Evolutionary conservation across 192 early-diverging fungal species (phyloP).

Genomic region (Backusella tuberculispora): DNA sequence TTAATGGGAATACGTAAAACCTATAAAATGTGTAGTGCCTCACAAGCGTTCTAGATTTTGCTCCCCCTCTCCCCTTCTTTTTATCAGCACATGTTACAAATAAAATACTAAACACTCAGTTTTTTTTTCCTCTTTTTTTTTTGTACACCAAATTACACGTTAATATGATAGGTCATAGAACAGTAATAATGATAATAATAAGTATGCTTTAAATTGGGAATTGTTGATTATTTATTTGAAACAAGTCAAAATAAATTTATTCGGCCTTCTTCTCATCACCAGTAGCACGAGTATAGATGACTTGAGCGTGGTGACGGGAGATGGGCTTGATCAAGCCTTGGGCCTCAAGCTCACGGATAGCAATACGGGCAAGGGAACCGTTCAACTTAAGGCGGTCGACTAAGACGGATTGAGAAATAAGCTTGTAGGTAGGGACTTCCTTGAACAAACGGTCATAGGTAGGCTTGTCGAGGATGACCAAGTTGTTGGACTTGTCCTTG

Average conservation of each 20-base stretch:
- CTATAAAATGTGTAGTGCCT: background rate
- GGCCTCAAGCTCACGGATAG: conserved; percentile 90
- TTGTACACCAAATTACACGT: background rate
- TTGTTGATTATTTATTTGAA: conserved; percentile 45
- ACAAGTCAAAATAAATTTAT: conserved; percentile 13
- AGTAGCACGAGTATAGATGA: conserved; percentile 76
- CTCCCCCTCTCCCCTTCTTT: background rate
- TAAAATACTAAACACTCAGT: background rate
- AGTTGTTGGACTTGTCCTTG: conserved; percentile 99
- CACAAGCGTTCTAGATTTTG: background rate
- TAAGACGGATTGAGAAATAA: conserved; percentile 97
- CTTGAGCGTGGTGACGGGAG: conserved; percentile 89
- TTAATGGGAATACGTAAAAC: background rate
- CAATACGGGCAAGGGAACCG: conserved; percentile 94
- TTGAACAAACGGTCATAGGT: conserved; percentile 99
- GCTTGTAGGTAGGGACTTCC: conserved; percentile 99
- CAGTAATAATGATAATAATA: background rate
- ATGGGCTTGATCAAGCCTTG: conserved; percentile 94
- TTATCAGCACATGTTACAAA: conserved; percentile 1
- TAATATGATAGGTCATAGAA: background rate
- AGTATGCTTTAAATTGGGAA: background rate
- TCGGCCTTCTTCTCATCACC: conserved; percentile 54
- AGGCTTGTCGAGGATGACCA: conserved; percentile 94
- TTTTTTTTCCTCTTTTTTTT: conserved; percentile 5
- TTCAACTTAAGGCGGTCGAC: conserved; percentile 98